phyloP scores from a whole-genome alignment of 257 asterid species.

The Solanum dulcamara region DNA sequence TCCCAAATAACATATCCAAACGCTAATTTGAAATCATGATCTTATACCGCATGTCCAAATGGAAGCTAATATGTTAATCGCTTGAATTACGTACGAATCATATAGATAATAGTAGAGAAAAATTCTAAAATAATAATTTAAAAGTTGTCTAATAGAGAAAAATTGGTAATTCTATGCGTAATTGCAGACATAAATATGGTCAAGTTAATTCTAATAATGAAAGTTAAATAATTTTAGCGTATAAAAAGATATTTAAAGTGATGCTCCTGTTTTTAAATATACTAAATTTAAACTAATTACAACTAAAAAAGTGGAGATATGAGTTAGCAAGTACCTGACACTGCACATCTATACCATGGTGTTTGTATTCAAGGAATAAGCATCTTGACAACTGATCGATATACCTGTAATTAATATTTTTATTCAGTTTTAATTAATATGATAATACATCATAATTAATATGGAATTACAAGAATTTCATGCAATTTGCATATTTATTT shows the following conservation, averaged over 20 bases:
- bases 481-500: too few relatives aligned
- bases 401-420: conserved; percentile 36
- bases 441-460: not conserved
- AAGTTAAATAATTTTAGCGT: too few relatives aligned
- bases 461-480: not conserved
- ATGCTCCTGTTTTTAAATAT: not conserved
- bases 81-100: not conserved
- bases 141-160: not conserved
- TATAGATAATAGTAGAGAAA: not conserved
- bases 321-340: conserved; percentile 43
- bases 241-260: too few relatives aligned
- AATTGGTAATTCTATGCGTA: not conserved
- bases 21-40: not conserved
- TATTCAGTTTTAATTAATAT: not conserved
- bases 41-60: not conserved
- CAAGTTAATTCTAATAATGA: too few relatives aligned
- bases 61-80: not conserved
- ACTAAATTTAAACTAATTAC: not conserved
- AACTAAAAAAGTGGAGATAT: not conserved
- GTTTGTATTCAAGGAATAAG: conserved; percentile 52
- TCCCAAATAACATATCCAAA: not conserved
- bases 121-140: not conserved
- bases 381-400: conserved; percentile 63
- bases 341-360: conserved; percentile 54
- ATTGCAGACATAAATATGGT: not conserved